Percentiles rank a stretch among this genome's conserved stretches.
These are phyloP conservation scores for Aspergillus steynii DNA, from an alignment of 495 filamentous ascomycete genomes.

Conservation along the genomic window DNA sequence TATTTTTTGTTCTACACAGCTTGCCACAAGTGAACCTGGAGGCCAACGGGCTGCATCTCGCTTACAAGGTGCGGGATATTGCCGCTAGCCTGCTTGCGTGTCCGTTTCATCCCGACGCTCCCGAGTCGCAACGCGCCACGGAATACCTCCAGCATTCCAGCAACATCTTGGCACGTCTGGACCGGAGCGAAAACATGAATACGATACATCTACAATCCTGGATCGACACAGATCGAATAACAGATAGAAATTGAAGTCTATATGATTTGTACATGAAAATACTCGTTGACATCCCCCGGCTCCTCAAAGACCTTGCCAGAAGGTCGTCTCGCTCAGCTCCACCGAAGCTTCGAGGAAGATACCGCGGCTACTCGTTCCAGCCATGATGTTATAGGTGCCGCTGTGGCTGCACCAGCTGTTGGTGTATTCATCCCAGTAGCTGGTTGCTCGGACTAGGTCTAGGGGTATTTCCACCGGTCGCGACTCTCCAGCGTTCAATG, in stretches of 20 bases:
- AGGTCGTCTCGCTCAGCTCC: slow-evolving; percentile 17
- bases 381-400: slow-evolving; percentile 14
- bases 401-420: slow-evolving; percentile 16
- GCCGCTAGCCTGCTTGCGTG: slow-evolving; percentile 23
- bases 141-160: slow-evolving; percentile 23
- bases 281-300: not conserved
- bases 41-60: slow-evolving; percentile 23
- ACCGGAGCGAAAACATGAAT: slow-evolving; percentile 24
- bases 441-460: slow-evolving; percentile 13
- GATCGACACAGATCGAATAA: slow-evolving; percentile 28
- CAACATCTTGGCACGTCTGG: slow-evolving; percentile 22
- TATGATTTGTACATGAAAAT: not conserved
- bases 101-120: slow-evolving; percentile 21
- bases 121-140: slow-evolving; percentile 17
- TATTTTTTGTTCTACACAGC: slow-evolving; percentile 21
- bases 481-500: slow-evolving; percentile 7
- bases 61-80: slow-evolving; percentile 27
- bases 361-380: slow-evolving; percentile 19
- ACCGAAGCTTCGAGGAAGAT: slow-evolving; percentile 13
- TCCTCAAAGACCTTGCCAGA: slow-evolving; percentile 15
- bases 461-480: slow-evolving; percentile 12
- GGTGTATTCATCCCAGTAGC: slow-evolving; percentile 24
- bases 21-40: slow-evolving; percentile 17
- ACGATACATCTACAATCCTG: slow-evolving; percentile 25
- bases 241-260: slow-evolving; percentile 5